Evolutionary conservation across 1,284 basidiomycete genomes (phyloP).

Genomic region (Heterobasidion parviporum): DNA sequence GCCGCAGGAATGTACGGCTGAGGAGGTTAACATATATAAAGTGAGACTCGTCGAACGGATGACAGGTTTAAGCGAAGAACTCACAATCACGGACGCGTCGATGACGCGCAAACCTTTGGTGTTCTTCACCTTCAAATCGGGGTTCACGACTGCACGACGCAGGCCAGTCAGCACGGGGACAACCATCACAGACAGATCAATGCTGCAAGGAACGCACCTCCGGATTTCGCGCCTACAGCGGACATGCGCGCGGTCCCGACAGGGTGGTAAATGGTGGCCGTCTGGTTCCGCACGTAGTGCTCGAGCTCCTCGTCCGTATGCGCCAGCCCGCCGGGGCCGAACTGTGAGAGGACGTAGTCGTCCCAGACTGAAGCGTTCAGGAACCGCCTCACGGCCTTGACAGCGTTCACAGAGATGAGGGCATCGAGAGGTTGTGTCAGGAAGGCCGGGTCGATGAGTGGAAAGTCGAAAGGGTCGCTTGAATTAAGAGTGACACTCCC

Average conservation of each 20-base stretch:
- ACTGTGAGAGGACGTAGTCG: not conserved
- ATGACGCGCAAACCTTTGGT: not conserved
- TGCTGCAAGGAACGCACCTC: not conserved
- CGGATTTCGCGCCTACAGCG: not conserved
- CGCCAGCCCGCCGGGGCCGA: not conserved
- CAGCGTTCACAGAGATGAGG: slow-evolving; percentile 21
- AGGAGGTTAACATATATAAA: not conserved
- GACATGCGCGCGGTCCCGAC: not conserved
- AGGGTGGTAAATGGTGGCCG: not conserved
- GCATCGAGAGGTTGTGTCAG: slow-evolving; percentile 27
- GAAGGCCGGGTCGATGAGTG: slow-evolving; percentile 28
- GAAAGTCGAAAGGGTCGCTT: slow-evolving; percentile 28
- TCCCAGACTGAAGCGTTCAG: not conserved
- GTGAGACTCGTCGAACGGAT: not conserved
- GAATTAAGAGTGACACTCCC: slow-evolving; percentile 29
- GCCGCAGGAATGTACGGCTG: not conserved
- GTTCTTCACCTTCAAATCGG: not conserved
- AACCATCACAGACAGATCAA: not conserved
- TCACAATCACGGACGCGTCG: not conserved
- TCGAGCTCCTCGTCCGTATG: not conserved
- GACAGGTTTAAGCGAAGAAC: not conserved
- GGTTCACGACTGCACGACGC: not conserved
- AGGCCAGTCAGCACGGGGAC: not conserved
- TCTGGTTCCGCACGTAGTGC: not conserved
- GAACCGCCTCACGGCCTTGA: slow-evolving; percentile 16